Evolutionary conservation across 345 rosid species (phyloP).

Genomic region (Cardamine chenopodiifolia): DNA sequence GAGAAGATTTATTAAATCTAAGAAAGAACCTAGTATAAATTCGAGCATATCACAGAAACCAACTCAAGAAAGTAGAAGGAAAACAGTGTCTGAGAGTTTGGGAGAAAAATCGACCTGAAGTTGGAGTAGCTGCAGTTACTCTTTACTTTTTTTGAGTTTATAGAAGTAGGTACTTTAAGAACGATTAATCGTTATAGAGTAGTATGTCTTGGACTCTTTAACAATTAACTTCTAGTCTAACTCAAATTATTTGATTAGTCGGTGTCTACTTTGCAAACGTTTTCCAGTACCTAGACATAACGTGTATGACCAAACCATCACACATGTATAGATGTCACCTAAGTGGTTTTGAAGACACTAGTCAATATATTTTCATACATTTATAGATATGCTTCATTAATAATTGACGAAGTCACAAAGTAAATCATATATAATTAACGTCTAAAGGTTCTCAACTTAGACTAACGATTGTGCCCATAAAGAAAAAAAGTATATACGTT

Average conservation of each 20-base stretch:
- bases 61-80: neutral
- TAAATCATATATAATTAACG: neutral
- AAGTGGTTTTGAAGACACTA: neutral
- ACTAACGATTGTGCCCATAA: conserved; percentile 2
- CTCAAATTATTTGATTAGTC: neutral
- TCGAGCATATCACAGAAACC: neutral
- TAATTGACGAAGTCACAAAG: neutral
- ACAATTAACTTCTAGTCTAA: neutral
- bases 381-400: neutral
- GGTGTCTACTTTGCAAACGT: neutral
- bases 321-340: neutral
- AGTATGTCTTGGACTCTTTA: neutral
- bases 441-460: neutral
- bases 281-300: neutral
- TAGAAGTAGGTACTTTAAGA: neutral
- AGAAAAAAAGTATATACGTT: neutral
- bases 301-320: neutral
- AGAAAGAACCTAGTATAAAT: neutral
- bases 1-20: neutral
- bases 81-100: neutral
- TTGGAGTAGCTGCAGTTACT: neutral
- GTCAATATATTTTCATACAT: neutral
- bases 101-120: neutral
- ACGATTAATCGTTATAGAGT: neutral
- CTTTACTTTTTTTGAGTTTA: no score